Evolutionary conservation across 352 stramenopile species (phyloP).

Genomic region (Phytophthora cactorum): DNA sequence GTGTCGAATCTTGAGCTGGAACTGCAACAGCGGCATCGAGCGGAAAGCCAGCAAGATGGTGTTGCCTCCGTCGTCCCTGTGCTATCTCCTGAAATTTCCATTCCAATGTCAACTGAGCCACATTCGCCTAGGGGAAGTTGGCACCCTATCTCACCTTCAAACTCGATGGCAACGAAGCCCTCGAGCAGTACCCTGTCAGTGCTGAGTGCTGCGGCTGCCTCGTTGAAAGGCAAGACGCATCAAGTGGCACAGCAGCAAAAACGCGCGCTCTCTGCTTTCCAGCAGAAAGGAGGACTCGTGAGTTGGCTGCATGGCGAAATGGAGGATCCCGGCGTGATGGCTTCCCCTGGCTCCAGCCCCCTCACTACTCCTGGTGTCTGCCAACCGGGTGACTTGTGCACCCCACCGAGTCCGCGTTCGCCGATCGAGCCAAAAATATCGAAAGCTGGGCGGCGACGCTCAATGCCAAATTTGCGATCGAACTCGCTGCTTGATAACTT

Average conservation of each 20-base stretch:
- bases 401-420: constrained; percentile 14
- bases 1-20: neutral
- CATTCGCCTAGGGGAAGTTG: neutral
- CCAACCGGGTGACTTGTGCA: constrained; percentile 6
- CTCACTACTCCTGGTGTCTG: neutral
- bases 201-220: constrained; percentile 27
- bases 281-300: constrained; percentile 70
- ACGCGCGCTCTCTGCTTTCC: constrained; percentile 52
- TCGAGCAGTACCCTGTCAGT: constrained; percentile 17
- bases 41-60: neutral
- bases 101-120: neutral
- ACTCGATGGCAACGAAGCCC: constrained; percentile 10
- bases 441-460: constrained; percentile 12
- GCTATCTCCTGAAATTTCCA: neutral
- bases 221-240: constrained; percentile 53
- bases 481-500: constrained; percentile 32
- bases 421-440: constrained; percentile 2
- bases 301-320: constrained; percentile 71
- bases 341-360: neutral
- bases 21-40: constrained; percentile 2
- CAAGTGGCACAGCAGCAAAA: constrained; percentile 51
- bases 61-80: neutral
- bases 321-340: neutral
- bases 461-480: constrained; percentile 14
- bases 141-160: constrained; percentile 1